Evolutionary conservation across 352 stramenopile species (phyloP).

Genomic region (Pythium phragmitis): DNA sequence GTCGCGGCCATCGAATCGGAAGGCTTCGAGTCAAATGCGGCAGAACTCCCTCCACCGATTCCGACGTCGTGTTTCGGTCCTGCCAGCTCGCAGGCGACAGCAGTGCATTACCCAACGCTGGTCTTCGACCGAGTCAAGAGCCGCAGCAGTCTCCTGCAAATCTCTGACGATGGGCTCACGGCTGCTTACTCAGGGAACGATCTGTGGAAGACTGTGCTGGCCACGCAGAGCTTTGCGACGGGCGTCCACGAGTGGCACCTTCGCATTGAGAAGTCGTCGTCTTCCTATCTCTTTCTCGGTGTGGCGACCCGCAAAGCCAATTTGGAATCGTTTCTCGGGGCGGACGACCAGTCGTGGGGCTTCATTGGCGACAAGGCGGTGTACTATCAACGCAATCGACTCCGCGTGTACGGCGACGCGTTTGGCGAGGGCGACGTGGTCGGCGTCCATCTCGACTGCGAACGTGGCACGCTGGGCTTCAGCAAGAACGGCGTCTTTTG

Average conservation of each 20-base stretch:
- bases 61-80: constrained; percentile 13
- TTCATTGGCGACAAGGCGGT: constrained; percentile 98
- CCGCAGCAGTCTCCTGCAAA: constrained; percentile 54
- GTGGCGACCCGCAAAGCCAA: constrained; percentile 91
- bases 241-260: constrained; percentile 86
- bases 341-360: constrained; percentile 97
- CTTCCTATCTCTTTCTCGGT: constrained; percentile 97
- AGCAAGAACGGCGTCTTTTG: constrained; percentile 87
- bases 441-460: constrained; percentile 79
- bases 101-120: constrained; percentile 7
- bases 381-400: constrained; percentile 96
- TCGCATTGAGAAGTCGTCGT: constrained; percentile 94
- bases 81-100: not conserved
- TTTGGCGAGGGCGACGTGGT: constrained; percentile 90
- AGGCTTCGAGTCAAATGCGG: too few relatives aligned
- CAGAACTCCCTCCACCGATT: constrained; percentile 14
- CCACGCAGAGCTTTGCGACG: constrained; percentile 58
- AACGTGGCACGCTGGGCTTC: constrained; percentile 83
- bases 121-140: constrained; percentile 67
- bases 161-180: constrained; percentile 64
- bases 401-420: constrained; percentile 84
- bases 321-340: constrained; percentile 95
- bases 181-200: constrained; percentile 82
- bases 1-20: not conserved
- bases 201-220: constrained; percentile 88